A percentile compares a stretch with the other conserved stretches of the same genome.
phyloP scores from a whole-genome alignment of 805 yeast species.

The Myxozyma mucilagina region DNA sequence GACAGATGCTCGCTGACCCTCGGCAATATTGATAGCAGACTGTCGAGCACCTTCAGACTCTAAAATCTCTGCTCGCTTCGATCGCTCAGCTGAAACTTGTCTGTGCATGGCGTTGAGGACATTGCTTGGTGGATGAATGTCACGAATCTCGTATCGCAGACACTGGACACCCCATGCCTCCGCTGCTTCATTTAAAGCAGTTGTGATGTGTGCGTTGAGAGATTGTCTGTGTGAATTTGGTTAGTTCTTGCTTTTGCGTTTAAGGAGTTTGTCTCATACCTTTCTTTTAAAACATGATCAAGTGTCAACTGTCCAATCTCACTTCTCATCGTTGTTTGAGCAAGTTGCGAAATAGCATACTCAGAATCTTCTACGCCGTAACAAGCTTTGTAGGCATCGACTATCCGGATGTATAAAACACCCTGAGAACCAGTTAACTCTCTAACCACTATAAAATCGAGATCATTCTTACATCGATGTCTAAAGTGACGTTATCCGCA shows the following conservation, averaged over 20 bases:
- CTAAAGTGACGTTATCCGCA: conserved; percentile 79
- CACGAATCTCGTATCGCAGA: conserved; percentile 81
- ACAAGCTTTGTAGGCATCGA: conserved; percentile 80
- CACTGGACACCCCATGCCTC: conserved; percentile 83
- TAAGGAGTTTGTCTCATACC: conserved; percentile 37
- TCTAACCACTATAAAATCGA: not conserved
- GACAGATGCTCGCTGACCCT: conserved; percentile 70
- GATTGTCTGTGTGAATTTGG: conserved; percentile 43
- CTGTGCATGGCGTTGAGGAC: conserved; percentile 90
- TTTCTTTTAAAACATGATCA: conserved; percentile 74
- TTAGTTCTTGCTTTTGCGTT: not conserved
- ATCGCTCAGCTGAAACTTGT: conserved; percentile 83
- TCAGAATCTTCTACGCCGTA: conserved; percentile 88
- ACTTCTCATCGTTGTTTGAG: conserved; percentile 88
- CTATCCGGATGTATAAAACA: conserved; percentile 71
- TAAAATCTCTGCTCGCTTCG: conserved; percentile 82
- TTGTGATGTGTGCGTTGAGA: conserved; percentile 69
- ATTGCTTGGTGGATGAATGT: conserved; percentile 81
- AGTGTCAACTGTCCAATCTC: conserved; percentile 82
- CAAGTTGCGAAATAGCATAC: conserved; percentile 80
- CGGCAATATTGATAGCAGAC: conserved; percentile 77
- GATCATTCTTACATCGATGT: conserved; percentile 52
- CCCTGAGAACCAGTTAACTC: conserved; percentile 44
- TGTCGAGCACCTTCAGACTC: conserved; percentile 85
- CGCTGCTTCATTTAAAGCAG: conserved; percentile 82